Percentiles rank a stretch among this genome's conserved stretches.
Conservation (phyloP, 169 alveolate species). For the Cryptosporidium ubiquitum region DNA sequence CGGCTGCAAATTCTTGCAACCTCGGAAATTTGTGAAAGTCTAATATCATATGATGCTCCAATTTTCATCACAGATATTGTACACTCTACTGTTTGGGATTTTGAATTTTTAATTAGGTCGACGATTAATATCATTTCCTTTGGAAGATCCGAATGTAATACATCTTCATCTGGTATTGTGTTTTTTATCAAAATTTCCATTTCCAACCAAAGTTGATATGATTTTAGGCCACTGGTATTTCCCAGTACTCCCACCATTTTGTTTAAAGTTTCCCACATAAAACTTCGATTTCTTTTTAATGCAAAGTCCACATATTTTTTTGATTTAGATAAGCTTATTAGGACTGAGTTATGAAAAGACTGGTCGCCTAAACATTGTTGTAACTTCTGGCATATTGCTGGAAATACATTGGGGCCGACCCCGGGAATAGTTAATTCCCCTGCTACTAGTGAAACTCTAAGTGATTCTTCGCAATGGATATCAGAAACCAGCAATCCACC, state of each 20-base stretch:
- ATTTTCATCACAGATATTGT: conserved; percentile 61
- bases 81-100: conserved; percentile 61
- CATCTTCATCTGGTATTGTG: conserved; percentile 23
- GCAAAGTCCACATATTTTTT: conserved; percentile 53
- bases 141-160: conserved; percentile 65
- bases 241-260: conserved; percentile 65
- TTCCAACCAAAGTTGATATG: conserved; percentile 61
- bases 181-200: conserved; percentile 30
- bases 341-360: conserved; percentile 39
- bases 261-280: conserved; percentile 61
- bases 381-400: conserved; percentile 40
- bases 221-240: conserved; percentile 17
- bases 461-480: conserved; percentile 40
- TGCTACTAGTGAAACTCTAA: conserved; percentile 18
- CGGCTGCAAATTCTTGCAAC: conserved; percentile 56
- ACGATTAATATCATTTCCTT: conserved; percentile 37
- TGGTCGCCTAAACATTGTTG: conserved; percentile 20
- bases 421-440: conserved; percentile 50
- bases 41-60: conserved; percentile 51
- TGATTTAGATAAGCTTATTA: conserved; percentile 30
- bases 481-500: conserved; percentile 67
- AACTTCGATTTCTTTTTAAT: conserved; percentile 40
- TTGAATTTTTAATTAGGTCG: conserved; percentile 19
- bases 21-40: conserved; percentile 56
- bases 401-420: conserved; percentile 13